phyloP scores from a whole-genome alignment of 345 rosid genomes.

The Excoecaria agallocha region DNA sequence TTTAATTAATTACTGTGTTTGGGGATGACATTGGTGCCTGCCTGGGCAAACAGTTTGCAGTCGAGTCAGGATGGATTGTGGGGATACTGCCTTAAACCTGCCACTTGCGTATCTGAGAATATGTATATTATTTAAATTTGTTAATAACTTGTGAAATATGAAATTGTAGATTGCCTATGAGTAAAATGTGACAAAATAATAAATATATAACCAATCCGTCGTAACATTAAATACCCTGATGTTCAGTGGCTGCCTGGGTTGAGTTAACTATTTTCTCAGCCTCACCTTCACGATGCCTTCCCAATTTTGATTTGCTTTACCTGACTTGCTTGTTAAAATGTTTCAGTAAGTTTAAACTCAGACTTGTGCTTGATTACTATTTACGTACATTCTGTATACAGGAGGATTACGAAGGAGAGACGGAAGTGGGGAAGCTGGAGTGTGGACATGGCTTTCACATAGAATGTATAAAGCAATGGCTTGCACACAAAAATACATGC shows the following conservation, averaged over 20 bases:
- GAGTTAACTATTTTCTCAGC: no score
- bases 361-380: background rate
- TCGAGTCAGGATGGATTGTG: background rate
- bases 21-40: no score
- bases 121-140: background rate
- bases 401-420: conserved; percentile 76
- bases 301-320: background rate
- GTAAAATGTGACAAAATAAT: no score
- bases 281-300: no score
- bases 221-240: no score
- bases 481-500: conserved; percentile 70
- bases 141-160: no score
- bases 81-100: background rate
- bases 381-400: conserved; percentile 20
- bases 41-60: no score
- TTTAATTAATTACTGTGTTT: no score
- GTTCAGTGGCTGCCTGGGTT: no score
- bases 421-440: conserved; percentile 61
- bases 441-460: conserved; percentile 83
- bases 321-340: background rate
- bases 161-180: no score
- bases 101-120: background rate
- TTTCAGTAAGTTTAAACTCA: no score
- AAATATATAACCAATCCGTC: no score
- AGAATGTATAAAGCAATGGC: conserved; percentile 85